Evolutionary conservation across 345 rosid species (phyloP).

Genomic region (Capsella bursapastoris): DNA sequence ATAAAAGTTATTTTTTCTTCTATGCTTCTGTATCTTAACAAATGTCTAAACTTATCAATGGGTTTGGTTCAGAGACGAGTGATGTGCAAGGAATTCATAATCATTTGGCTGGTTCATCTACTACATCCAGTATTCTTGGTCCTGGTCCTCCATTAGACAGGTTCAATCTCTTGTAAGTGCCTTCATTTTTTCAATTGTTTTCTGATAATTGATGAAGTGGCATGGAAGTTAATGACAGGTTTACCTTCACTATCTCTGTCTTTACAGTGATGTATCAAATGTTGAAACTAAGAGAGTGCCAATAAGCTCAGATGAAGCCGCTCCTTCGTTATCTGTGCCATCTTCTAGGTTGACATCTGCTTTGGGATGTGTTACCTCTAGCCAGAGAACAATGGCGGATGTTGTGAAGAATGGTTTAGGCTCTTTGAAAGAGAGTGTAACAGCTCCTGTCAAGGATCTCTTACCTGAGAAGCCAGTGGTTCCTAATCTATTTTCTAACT

Average conservation of each 20-base stretch:
- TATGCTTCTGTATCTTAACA: not conserved
- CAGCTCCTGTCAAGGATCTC: constrained; percentile 49
- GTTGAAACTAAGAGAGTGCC: constrained; percentile 48
- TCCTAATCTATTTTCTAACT: constrained; percentile 19
- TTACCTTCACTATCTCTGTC: constrained; percentile 5
- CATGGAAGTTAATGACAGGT: not conserved
- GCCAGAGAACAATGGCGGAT: constrained; percentile 79
- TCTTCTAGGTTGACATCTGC: constrained; percentile 62
- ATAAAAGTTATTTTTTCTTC: not conserved
- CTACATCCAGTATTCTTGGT: not conserved
- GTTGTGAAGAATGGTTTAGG: constrained; percentile 81
- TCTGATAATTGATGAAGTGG: not conserved
- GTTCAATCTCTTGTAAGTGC: constrained; percentile 3
- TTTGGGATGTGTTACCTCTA: constrained; percentile 34
- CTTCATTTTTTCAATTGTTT: not conserved
- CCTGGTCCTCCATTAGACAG: not conserved
- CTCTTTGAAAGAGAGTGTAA: not conserved
- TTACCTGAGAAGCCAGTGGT: constrained; percentile 51
- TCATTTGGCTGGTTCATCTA: constrained; percentile 33
- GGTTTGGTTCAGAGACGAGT: constrained; percentile 28
- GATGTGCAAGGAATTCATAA: constrained; percentile 15
- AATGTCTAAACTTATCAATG: constrained; percentile 10
- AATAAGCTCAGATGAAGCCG: constrained; percentile 47
- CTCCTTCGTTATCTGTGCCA: constrained; percentile 47
- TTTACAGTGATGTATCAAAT: constrained; percentile 57